Evolutionary conservation across 2,329 filamentous ascomycete species (phyloP), one percentile per base, ranked within the genome.

Genomic region (Fusarium continuum): DNA sequence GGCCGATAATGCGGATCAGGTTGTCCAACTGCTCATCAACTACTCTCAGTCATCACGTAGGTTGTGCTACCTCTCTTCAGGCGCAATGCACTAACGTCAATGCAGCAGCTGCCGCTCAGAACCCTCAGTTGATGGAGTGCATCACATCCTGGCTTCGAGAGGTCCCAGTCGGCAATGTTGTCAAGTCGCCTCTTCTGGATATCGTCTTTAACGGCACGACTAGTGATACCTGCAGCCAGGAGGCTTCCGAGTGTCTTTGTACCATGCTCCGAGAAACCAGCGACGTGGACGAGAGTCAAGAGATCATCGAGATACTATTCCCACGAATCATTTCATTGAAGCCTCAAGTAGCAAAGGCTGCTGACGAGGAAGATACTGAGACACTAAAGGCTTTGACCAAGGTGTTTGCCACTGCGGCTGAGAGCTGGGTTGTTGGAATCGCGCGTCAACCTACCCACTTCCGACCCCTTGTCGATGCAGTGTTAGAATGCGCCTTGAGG

Each of bases 131-230:
- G 41, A 88, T 98, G 75, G 92, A 97, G 71, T 98, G 95, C 75
- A 93, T 98, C 69, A 96, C 93, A 26, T 97, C 95, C 4, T 99
- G 95, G 95, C 85, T 98, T 67, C 88, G 93, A 69, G 95, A 99
- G 78, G 92, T 99, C 7, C 92, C 94, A 1, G 86, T 96, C 41
- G 84, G 84, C 64, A 89, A 91, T 61, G 88, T 99, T 64, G 90
- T 96, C 67, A 90, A 89, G 69, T 97, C 94, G 2, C 90, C 93
- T 7, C 82, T 99, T 13, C 83, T 99, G 68, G 87, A 92, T 65
- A 83, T 93, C 47, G 86, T 97, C 44, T 87, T 97, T 72, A 86
- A 88, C 65, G 93, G 91, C 7, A 79, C 97, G 26, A 85, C 90
- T 40, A 84, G 87, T 56, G 91, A 96, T 29, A 80, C 83, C 35